phyloP scores from a whole-genome alignment of 495 filamentous ascomycete genomes.

The Bombardia bombarda region DNA sequence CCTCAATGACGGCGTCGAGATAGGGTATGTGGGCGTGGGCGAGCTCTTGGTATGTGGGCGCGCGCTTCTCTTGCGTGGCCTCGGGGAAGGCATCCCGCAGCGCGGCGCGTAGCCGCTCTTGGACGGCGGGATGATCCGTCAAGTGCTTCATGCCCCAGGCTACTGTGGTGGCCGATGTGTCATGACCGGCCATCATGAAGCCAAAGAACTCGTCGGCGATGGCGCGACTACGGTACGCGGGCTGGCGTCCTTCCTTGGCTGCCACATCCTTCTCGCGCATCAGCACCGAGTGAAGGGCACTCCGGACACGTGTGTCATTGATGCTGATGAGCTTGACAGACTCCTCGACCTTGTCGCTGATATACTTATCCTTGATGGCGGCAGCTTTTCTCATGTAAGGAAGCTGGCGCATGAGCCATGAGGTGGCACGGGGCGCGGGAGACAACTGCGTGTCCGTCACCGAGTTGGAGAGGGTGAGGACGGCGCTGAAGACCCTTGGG shows the following conservation, averaged over 20 bases:
- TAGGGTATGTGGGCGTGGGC: slow-evolving; percentile 14
- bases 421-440: slow-evolving; percentile 9
- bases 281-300: slow-evolving; percentile 30
- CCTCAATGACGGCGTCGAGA: slow-evolving; percentile 26
- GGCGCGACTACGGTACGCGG: slow-evolving; percentile 13
- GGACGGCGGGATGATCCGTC: slow-evolving; percentile 16
- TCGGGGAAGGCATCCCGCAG: slow-evolving; percentile 11
- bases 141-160: slow-evolving; percentile 29
- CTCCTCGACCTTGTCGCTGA: slow-evolving; percentile 16
- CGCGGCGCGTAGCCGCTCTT: slow-evolving; percentile 14
- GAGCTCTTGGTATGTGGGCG: slow-evolving; percentile 17
- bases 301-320: slow-evolving; percentile 9
- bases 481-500: slow-evolving; percentile 10
- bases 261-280: slow-evolving; percentile 25
- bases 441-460: slow-evolving; percentile 13
- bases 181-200: slow-evolving; percentile 23
- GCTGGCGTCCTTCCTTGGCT: slow-evolving; percentile 20
- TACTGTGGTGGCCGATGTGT: slow-evolving; percentile 18
- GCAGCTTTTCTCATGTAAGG: slow-evolving; percentile 12
- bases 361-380: slow-evolving; percentile 13
- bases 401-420: slow-evolving; percentile 8
- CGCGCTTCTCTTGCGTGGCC: slow-evolving; percentile 5
- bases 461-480: slow-evolving; percentile 7
- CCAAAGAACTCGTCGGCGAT: slow-evolving; percentile 29
- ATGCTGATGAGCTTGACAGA: slow-evolving; percentile 7